A percentile compares a stretch with the other conserved stretches of the same genome.
Evolutionary conservation across 2,329 filamentous ascomycete species (phyloP).

Genomic region (Fusarium fujikuroi): DNA sequence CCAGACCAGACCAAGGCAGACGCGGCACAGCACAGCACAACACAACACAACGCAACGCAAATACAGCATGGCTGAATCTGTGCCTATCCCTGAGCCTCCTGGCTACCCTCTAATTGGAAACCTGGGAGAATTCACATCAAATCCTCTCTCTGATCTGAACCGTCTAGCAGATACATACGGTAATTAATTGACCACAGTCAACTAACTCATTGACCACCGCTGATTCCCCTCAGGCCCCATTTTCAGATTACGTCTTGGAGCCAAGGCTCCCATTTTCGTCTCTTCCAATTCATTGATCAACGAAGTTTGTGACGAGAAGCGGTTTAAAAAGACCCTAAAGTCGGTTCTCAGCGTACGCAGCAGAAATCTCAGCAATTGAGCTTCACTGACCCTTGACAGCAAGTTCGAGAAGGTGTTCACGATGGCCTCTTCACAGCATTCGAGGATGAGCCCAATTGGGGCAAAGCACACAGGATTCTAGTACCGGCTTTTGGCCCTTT

Average conservation of each 20-base stretch:
- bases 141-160: constrained; percentile 65
- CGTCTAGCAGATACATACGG: constrained; percentile 74
- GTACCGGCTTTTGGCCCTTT: constrained; percentile 77
- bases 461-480: constrained; percentile 71
- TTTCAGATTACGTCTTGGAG: constrained; percentile 33
- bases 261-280: constrained; percentile 54
- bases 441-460: constrained; percentile 70
- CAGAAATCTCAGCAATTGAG: not conserved
- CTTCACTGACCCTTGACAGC: constrained; percentile 25
- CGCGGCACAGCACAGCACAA: not conserved
- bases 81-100: constrained; percentile 70
- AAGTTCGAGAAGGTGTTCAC: constrained; percentile 69
- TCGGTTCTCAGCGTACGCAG: constrained; percentile 55
- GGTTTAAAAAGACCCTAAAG: constrained; percentile 69
- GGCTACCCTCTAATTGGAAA: constrained; percentile 75
- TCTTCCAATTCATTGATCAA: constrained; percentile 67
- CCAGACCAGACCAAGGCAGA: not conserved
- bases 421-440: constrained; percentile 74
- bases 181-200: constrained; percentile 43
- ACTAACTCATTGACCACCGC: not conserved
- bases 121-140: constrained; percentile 68
- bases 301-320: constrained; percentile 72
- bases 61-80: constrained; percentile 47
- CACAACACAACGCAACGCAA: not conserved
- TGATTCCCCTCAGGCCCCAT: constrained; percentile 33